Conservation (phyloP, 83 land plant species). For the Diphasiastrum complanatum region DNA sequence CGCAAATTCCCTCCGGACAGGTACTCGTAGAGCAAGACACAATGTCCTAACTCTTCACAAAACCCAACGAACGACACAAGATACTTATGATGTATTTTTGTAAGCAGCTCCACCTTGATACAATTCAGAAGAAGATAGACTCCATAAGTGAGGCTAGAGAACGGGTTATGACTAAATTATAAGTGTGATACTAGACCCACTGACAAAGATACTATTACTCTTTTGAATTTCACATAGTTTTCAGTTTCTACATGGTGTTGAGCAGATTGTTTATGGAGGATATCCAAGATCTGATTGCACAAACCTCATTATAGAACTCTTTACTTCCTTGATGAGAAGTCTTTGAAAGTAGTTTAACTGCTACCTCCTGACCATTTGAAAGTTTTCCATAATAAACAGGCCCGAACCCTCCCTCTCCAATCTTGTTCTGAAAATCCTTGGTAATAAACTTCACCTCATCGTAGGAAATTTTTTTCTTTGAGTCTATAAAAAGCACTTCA, state of each 20-base stretch:
- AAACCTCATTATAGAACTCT: slow-evolving; percentile 64
- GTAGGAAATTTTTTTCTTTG: no score
- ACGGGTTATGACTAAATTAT: slow-evolving; percentile 58
- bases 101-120: slow-evolving; percentile 29
- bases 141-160: neutral
- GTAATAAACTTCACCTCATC: no score
- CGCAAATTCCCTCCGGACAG: slow-evolving; percentile 24
- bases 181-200: no score
- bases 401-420: slow-evolving; percentile 78
- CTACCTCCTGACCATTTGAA: slow-evolving; percentile 55
- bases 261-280: neutral
- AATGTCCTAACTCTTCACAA: slow-evolving; percentile 18
- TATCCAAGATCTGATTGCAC: neutral
- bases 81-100: slow-evolving; percentile 30
- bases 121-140: neutral
- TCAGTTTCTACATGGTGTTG: slow-evolving; percentile 29
- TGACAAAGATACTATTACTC: slow-evolving; percentile 55
- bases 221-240: slow-evolving; percentile 53
- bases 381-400: slow-evolving; percentile 54
- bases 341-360: slow-evolving; percentile 59
- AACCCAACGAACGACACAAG: slow-evolving; percentile 31
- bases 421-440: slow-evolving; percentile 42
- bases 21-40: slow-evolving; percentile 30
- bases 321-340: slow-evolving; percentile 62
- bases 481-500: no score